Base-by-base conservation (phyloP, 169 alveolate species). In the Blepharisma undulans region DNA sequence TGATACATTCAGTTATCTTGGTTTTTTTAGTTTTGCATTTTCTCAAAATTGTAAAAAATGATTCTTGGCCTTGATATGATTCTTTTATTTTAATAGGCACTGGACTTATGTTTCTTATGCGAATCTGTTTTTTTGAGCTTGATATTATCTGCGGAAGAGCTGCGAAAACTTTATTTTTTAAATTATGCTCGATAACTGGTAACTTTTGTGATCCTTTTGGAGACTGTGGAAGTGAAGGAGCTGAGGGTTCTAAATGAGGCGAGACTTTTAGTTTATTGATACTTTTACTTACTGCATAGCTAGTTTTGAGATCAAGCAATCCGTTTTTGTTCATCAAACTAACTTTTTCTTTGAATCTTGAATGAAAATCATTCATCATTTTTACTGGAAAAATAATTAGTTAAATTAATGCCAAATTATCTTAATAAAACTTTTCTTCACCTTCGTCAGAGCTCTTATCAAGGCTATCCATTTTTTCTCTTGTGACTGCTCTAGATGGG, bases 401-500 rank as follows among this genome's bases (percentile, higher is more conserved):
- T 48, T 48, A 48, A 48, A 48, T 48, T 48, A 48, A 48, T 48
- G 66, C 66, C 60, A 48, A 48, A 48, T 48, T 48, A 48, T 48
- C 66, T 48, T 48, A 48, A 48, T 48, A 48, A 48, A 0, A 10
- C 0, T 72, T 29, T 72, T 72, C 36, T 25, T 72, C 80, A 3
- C 86, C 34, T 29, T 34, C 60, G 34, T 32, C 86, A 10, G 66
- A 29, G 16, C 66, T 48, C 66, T 48, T 48, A 48, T 48, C 14
- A 48, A 48, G 14, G 66, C 7, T 12, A 48, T 48, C 66, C 66
- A 48, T 48, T 48, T 10, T 18, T 78, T 22, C 86, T 78, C 29
- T 76, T 32, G 25, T 76, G 33, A 76, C 84, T 25, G 94, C 87
- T 30, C 95, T 77, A 2, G 95, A 92, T n/a, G 95, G 95, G 88